Conservation (phyloP, 371 early-diverging fungal species). For the Haplosporangium sp. region DNA sequence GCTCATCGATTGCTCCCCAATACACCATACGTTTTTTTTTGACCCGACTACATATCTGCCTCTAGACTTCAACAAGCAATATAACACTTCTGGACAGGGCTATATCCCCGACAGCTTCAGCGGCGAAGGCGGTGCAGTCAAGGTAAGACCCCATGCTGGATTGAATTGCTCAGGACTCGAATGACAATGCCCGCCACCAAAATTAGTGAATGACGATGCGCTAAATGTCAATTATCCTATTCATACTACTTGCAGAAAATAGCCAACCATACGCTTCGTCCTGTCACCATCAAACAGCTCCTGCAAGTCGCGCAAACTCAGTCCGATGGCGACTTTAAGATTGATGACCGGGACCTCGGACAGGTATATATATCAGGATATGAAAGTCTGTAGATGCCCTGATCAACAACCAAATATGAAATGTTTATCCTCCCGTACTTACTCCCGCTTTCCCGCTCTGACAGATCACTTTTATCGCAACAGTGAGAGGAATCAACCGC, state of each 20-base stretch:
- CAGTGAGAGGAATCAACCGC: constrained; percentile 15
- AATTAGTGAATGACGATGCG: not conserved
- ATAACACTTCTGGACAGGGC: constrained; percentile 31
- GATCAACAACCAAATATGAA: not conserved
- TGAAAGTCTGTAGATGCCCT: not conserved
- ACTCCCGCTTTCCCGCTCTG: not conserved
- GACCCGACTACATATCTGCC: too few relatives aligned
- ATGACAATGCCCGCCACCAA: not conserved
- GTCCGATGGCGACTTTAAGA: constrained; percentile 38
- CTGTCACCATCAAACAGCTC: constrained; percentile 54
- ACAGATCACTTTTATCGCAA: constrained; percentile 36
- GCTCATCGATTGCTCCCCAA: not conserved
- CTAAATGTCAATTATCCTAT: not conserved
- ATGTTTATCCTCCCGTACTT: not conserved
- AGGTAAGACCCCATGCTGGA: constrained; percentile 7
- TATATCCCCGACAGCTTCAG: constrained; percentile 34
- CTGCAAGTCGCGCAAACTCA: constrained; percentile 22
- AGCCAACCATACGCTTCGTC: constrained; percentile 39
- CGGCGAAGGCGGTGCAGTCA: constrained; percentile 18
- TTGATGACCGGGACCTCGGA: constrained; percentile 35
- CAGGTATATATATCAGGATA: constrained; percentile 18
- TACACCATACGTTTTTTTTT: not conserved
- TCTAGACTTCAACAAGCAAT: constrained; percentile 28
- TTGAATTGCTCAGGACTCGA: not conserved
- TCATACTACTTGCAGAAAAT: constrained; percentile 15